Evolutionary conservation across 2,329 filamentous ascomycete species (phyloP).

Genomic region (Metarhizium anisopliae): DNA sequence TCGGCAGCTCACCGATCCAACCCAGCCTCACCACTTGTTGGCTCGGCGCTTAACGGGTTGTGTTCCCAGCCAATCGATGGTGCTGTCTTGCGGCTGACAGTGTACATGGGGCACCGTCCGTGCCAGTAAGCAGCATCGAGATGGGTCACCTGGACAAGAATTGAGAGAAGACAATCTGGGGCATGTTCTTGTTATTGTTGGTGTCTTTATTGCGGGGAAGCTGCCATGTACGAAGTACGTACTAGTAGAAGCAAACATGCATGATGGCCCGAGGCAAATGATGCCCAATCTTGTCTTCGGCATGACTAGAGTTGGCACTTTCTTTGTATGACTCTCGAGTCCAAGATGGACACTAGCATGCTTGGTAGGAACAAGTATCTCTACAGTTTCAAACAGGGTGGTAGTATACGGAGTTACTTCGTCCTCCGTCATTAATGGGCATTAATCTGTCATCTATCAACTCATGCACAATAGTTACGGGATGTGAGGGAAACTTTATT

Average conservation of each 20-base stretch:
- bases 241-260: not conserved
- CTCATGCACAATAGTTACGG: no score
- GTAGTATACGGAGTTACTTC: no score
- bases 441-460: no score
- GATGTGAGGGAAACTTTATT: no score
- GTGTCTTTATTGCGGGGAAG: not conserved
- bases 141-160: not conserved
- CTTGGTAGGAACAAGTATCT: no score
- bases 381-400: no score
- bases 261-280: not conserved
- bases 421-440: no score
- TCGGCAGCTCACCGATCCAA: not conserved
- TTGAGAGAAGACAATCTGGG: not conserved
- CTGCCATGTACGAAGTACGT: no score
- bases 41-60: not conserved
- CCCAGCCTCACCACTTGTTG: not conserved
- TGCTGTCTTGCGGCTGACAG: not conserved
- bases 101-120: not conserved
- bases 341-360: not conserved
- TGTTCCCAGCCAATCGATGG: not conserved
- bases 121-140: not conserved
- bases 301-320: not conserved
- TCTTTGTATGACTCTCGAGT: not conserved
- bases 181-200: not conserved
- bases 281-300: not conserved